These are phyloP conservation scores for Sclerotiophoma versabilis DNA, from an alignment of 2,329 filamentous ascomycete species.

Conservation along the genomic window DNA sequence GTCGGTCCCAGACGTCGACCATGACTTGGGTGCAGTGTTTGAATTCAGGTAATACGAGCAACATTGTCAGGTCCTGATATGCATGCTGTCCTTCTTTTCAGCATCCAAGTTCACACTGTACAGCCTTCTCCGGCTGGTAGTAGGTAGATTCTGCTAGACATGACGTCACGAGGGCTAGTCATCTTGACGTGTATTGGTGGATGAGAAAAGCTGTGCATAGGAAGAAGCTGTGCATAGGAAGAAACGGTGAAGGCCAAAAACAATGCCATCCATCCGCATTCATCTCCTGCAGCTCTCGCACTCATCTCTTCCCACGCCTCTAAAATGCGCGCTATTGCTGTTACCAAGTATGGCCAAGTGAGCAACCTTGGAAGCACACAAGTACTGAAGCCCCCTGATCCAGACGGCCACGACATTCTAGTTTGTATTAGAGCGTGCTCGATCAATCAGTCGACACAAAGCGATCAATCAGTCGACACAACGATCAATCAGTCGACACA, in stretches of 20 bases:
- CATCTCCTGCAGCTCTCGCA: neutral
- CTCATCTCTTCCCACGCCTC: neutral
- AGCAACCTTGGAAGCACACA: conserved; percentile 35
- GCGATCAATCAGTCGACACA: too few relatives aligned
- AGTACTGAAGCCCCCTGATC: conserved; percentile 42
- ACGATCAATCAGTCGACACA: too few relatives aligned
- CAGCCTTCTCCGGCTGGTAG: too few relatives aligned
- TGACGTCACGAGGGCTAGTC: conserved; percentile 2
- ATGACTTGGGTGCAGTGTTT: too few relatives aligned
- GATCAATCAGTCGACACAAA: conserved; percentile 35
- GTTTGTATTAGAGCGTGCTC: conserved; percentile 33
- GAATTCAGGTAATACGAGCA: too few relatives aligned
- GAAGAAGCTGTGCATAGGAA: neutral
- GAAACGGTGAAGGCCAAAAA: too few relatives aligned
- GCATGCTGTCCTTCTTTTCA: too few relatives aligned
- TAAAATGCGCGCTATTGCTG: conserved; percentile 43
- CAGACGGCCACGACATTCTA: conserved; percentile 46
- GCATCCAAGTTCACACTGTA: too few relatives aligned
- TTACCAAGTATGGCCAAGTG: conserved; percentile 37
- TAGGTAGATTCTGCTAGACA: neutral
- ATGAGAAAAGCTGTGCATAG: neutral
- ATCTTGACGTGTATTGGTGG: neutral
- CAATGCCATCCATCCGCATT: neutral
- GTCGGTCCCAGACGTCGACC: neutral
- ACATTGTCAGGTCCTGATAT: too few relatives aligned